These are phyloP conservation scores for Fraxinus floribunda DNA, from an alignment of 305 asterid genomes.

Conservation along the genomic window DNA sequence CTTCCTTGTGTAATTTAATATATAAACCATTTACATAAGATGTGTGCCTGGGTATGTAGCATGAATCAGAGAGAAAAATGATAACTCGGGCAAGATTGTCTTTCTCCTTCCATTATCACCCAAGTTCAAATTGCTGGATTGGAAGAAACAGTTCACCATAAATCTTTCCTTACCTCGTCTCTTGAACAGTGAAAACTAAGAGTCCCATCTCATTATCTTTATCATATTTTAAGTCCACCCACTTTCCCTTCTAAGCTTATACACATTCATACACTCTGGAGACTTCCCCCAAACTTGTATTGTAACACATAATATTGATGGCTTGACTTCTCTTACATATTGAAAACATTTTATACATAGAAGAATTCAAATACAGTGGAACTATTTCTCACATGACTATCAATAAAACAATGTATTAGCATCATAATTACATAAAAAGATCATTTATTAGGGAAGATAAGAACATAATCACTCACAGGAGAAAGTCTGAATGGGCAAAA, in stretches of 20 bases:
- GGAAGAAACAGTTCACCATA: background rate
- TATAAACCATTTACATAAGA: background rate
- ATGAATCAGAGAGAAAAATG: background rate
- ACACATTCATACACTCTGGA: background rate
- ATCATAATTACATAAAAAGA: background rate
- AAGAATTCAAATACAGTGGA: background rate
- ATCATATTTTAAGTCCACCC: background rate
- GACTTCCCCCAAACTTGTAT: background rate
- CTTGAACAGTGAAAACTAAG: background rate
- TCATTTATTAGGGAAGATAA: background rate
- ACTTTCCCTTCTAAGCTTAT: background rate
- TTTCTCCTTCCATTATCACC: background rate
- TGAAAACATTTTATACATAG: background rate
- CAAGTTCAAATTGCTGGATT: background rate
- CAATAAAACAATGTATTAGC: background rate
- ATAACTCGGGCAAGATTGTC: background rate
- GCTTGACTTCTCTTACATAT: background rate
- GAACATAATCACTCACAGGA: conserved; percentile 51
- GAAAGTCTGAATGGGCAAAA: conserved; percentile 89
- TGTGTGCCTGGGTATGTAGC: background rate
- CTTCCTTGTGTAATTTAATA: background rate
- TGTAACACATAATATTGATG: background rate
- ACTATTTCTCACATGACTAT: background rate
- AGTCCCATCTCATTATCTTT: background rate
- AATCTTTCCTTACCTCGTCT: background rate